These are phyloP conservation scores for Kandelia obovata DNA, from an alignment of 345 rosid genomes.

Conservation along the genomic window DNA sequence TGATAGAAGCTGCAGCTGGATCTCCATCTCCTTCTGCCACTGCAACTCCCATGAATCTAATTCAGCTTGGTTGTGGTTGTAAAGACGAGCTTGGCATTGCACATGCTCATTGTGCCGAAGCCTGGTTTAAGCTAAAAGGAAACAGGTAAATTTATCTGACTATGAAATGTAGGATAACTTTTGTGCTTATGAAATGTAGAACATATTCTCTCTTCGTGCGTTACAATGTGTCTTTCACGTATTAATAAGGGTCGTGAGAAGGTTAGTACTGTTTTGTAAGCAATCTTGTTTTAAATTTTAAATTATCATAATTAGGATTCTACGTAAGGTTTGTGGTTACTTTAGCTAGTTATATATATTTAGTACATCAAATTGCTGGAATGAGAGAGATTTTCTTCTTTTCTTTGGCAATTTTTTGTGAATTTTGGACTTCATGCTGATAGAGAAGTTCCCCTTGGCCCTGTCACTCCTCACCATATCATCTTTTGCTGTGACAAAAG, in stretches of 20 bases:
- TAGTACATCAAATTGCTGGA: background rate
- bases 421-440: background rate
- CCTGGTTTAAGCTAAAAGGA: conserved; percentile 90
- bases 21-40: conserved; percentile 8
- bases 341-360: background rate
- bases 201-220: background rate
- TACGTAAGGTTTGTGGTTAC: background rate
- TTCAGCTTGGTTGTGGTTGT: conserved; percentile 84
- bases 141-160: conserved; percentile 53
- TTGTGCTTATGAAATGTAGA: background rate
- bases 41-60: conserved; percentile 36
- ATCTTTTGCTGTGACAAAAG: no score
- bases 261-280: background rate
- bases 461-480: no score
- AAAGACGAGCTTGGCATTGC: conserved; percentile 86
- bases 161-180: background rate
- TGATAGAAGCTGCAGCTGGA: conserved; percentile 23
- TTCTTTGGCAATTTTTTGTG: background rate
- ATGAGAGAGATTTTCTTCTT: background rate
- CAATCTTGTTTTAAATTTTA: background rate
- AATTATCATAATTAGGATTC: background rate
- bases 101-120: conserved; percentile 79
- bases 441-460: background rate
- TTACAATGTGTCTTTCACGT: background rate
- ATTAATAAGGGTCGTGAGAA: background rate